Percentiles rank a stretch among this genome's conserved stretches.
These are phyloP conservation scores for Trichoderma sp. DNA, from an alignment of 2,329 filamentous ascomycete species.

Conservation along the genomic window DNA sequence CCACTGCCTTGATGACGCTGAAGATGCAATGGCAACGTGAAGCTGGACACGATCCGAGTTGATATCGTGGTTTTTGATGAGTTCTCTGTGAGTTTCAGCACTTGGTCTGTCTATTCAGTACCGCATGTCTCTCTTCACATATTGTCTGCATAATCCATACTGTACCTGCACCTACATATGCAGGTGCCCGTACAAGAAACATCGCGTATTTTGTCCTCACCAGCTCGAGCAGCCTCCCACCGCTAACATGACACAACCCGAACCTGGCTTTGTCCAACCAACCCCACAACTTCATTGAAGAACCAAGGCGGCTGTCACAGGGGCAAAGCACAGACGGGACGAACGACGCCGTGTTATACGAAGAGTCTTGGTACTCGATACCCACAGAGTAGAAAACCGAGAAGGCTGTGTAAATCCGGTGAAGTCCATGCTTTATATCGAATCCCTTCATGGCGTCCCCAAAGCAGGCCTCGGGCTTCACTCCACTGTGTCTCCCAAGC, in stretches of 20 bases:
- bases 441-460: constrained; percentile 11
- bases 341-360: neutral
- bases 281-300: constrained; percentile 8
- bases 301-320: neutral
- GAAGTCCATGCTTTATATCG: neutral
- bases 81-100: too few relatives aligned
- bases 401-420: constrained; percentile 15
- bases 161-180: neutral
- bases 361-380: neutral
- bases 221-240: constrained; percentile 24
- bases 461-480: constrained; percentile 14
- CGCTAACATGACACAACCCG: constrained; percentile 2
- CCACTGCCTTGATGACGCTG: neutral
- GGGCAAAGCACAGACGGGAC: constrained; percentile 4
- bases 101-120: too few relatives aligned
- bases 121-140: too few relatives aligned
- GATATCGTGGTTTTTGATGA: too few relatives aligned
- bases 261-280: constrained; percentile 12
- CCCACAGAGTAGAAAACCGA: neutral
- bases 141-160: too few relatives aligned
- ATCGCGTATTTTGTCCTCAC: neutral
- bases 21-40: too few relatives aligned
- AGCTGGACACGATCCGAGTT: too few relatives aligned
- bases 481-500: neutral
- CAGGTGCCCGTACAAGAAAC: neutral